Evolutionary conservation across 106 monocot genomes (phyloP), one percentile per base, ranked within the genome.

Genomic region (Allium sativum): DNA sequence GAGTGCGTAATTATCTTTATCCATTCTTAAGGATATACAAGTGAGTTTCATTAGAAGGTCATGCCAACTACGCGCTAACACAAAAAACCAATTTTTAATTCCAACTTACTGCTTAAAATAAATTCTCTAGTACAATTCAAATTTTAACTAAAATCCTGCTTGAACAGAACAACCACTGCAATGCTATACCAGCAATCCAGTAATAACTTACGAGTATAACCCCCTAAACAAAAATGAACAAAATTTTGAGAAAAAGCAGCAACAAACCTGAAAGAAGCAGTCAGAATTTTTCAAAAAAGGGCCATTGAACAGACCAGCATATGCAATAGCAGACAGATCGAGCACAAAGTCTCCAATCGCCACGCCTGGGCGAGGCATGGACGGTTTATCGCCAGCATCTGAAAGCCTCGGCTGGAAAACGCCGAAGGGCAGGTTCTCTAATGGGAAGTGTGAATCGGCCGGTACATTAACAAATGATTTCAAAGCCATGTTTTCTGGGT

Each of bases 401-500:
- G 61, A 40, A 20, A 62, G 0, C 15, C 50, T 56, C 18, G 71
- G 84, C 15, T 81, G 82, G 92, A 88, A 99, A 45, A 99, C 81
- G 64, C 98, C 98, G 74, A 67, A 99, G 52, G 98, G 92, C 40
- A 99, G 83, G 81, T 99, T 99, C 70, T 99, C 85, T 42, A 83
- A 62, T 1, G 98, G 92, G 72, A 99, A 99, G 78, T 92, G 98
- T 7, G 98, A 98, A 8, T 74, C 88, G 44, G 54, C 59, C 3
- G 75, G 55, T 8, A 98, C 88, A 4, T 88, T 74, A 9, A 98
- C 78, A 77, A 98, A 92, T 56, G 98, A 98, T 53, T 70, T 76
- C 44, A 88, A 71, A 11, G 62, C 75, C 78, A 75, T 78, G 13
- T 7, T 15, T 48, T 12, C 6, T 50, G 31, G 31, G 31, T 31